Conservation (phyloP, 345 rosid genomes). For the Punica granatum region DNA sequence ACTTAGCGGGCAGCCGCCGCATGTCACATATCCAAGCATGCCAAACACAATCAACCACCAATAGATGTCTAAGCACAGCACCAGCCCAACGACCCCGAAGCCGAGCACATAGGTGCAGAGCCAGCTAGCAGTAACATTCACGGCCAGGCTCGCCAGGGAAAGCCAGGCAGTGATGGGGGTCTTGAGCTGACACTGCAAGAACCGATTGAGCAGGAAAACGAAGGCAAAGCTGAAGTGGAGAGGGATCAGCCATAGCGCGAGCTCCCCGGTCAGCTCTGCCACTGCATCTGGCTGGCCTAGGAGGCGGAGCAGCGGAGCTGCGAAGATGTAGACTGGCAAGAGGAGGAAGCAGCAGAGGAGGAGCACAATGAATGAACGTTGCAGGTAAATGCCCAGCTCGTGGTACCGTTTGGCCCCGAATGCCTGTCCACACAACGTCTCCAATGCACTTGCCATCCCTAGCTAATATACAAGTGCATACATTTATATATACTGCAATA, state of each 20-base stretch:
- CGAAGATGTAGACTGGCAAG: slow-evolving; percentile 17
- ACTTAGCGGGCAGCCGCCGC: slow-evolving; percentile 22
- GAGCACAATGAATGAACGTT: slow-evolving; percentile 20
- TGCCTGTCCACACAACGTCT: slow-evolving; percentile 21
- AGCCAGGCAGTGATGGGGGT: not conserved
- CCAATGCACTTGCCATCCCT: slow-evolving; percentile 24
- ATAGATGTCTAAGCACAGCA: slow-evolving; percentile 20
- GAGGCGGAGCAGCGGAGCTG: slow-evolving; percentile 14
- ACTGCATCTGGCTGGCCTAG: slow-evolving; percentile 23
- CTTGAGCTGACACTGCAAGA: slow-evolving; percentile 21
- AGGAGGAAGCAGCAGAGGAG: slow-evolving; percentile 16
- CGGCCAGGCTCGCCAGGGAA: not conserved
- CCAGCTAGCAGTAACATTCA: not conserved
- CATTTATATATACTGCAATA: too few relatives aligned
- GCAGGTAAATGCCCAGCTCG: slow-evolving; percentile 21
- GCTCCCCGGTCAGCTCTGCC: slow-evolving; percentile 18
- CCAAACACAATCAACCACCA: slow-evolving; percentile 28
- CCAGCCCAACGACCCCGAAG: slow-evolving; percentile 21
- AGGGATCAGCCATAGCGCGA: slow-evolving; percentile 23
- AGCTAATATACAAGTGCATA: slow-evolving; percentile 1
- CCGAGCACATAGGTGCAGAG: not conserved
- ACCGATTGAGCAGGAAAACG: slow-evolving; percentile 19
- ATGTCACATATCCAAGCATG: slow-evolving; percentile 6
- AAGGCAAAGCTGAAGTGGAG: slow-evolving; percentile 32
- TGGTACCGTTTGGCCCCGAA: slow-evolving; percentile 17